Conservation (phyloP, 176 grass and related monocot genomes). For the Cenchrus fungigraminus region DNA sequence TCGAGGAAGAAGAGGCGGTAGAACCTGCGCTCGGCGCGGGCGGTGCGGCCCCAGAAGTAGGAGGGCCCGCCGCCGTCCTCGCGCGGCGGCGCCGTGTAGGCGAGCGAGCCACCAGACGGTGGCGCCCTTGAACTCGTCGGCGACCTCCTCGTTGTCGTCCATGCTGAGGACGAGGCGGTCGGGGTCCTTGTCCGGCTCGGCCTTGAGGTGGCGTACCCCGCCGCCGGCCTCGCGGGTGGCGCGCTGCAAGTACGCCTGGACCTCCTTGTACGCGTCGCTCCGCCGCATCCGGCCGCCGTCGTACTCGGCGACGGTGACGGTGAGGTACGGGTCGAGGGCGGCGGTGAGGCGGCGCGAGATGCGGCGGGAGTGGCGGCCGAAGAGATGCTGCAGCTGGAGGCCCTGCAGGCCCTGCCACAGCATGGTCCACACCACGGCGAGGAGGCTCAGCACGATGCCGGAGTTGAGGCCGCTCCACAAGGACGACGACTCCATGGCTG, state of each 20-base stretch:
- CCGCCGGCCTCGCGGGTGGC: neutral
- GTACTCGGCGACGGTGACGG: slow-evolving; percentile 30
- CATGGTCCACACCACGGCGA: neutral
- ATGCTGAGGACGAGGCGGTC: slow-evolving; percentile 25
- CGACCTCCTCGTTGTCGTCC: slow-evolving; percentile 43
- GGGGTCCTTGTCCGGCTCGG: slow-evolving; percentile 25
- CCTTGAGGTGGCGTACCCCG: slow-evolving; percentile 26
- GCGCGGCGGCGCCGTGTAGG: neutral
- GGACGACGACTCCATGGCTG: slow-evolving; percentile 2
- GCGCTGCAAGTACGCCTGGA: slow-evolving; percentile 44
- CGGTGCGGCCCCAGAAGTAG: neutral
- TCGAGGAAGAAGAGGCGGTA: slow-evolving; percentile 31
- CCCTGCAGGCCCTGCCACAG: slow-evolving; percentile 21
- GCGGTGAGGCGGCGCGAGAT: neutral
- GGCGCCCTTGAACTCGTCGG: slow-evolving; percentile 22
- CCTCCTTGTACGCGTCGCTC: slow-evolving; percentile 38
- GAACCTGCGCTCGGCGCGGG: neutral
- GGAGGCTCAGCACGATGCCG: slow-evolving; percentile 31
- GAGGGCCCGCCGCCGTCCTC: neutral
- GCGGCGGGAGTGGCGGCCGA: neutral
- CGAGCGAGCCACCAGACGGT: slow-evolving; percentile 29
- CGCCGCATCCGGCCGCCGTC: slow-evolving; percentile 34
- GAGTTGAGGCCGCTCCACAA: slow-evolving; percentile 7
- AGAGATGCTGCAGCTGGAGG: slow-evolving; percentile 12
- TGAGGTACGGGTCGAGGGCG: slow-evolving; percentile 36